These are phyloP conservation scores for Pichia californica DNA, from an alignment of 805 yeast species.

Conservation along the genomic window DNA sequence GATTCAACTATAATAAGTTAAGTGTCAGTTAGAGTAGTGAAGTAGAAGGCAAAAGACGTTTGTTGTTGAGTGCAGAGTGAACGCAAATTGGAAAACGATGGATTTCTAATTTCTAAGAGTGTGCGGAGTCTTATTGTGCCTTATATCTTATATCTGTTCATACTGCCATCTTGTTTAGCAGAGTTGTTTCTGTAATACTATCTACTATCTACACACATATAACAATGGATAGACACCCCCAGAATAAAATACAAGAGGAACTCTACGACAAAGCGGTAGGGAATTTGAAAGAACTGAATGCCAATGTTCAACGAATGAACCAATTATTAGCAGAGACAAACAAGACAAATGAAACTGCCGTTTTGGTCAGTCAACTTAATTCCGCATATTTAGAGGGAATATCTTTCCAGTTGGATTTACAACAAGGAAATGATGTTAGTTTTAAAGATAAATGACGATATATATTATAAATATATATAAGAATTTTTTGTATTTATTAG, in stretches of 20 bases:
- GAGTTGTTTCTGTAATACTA: no score
- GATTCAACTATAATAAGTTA: no score
- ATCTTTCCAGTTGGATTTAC: conserved; percentile 8
- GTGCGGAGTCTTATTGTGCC: no score
- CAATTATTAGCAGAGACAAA: conserved; percentile 55
- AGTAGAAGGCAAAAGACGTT: not conserved
- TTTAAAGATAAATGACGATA: not conserved
- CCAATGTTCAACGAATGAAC: conserved; percentile 60
- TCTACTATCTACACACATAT: not conserved
- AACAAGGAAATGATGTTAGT: not conserved
- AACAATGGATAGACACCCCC: conserved; percentile 53
- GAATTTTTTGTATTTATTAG: not conserved
- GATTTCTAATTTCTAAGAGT: no score
- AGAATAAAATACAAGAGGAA: conserved; percentile 74
- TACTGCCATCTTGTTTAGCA: no score
- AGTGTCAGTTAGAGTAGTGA: no score
- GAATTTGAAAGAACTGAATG: conserved; percentile 71
- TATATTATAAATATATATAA: not conserved
- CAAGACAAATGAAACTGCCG: conserved; percentile 60
- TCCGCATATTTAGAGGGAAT: conserved; percentile 5
- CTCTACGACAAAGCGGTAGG: conserved; percentile 68
- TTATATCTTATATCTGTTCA: no score
- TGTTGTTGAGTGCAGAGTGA: no score
- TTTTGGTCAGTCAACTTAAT: conserved; percentile 56
- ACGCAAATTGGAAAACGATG: no score